Base-by-base conservation (phyloP, 116 monocot genomes). In the Posidonia oceanica region DNA sequence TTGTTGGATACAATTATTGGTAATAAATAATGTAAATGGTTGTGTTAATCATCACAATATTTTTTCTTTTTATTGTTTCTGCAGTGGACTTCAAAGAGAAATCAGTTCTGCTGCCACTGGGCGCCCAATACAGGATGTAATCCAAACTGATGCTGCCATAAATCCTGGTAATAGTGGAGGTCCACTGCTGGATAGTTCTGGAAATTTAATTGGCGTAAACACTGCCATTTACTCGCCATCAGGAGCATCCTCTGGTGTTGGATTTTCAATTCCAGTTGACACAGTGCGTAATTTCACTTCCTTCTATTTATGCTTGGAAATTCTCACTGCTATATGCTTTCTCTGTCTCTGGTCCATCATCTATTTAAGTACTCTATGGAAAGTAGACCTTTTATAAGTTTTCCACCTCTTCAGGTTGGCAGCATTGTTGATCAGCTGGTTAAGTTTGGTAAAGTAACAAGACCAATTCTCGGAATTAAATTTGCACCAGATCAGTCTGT, bases 71-170 rank as follows among this genome's bases (percentile, higher is more conserved):
- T 39, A 39, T 64, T 3, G 40, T 16, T 64, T 64, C 1, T 64
- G 64, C 64, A 97, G 97, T 92, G 97, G 97, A 21, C 63, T 97
- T 76, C 79, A 92, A 10, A 89, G 97, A 77, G 97, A 97, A 78
- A 97, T 97, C 66, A 97, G 97, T 78, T 97, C 97, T 66, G 97
- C 97, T 72, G 97, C 97, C 67, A 97, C 97, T 51, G 97, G 97
- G 21, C 79, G 97, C 37, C 97, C 97, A 72, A 97, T 97, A 75
- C 97, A 97, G 66, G 97, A 97, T 84, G 97, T 97, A 11, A 97
- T 97, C 59, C 97, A 92, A 69, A 97, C 89, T 55, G 92, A 92
- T 85, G 97, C 97, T 39, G 97, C 97, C 57, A 97, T 97, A 75
- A 97, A 97, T 58, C 97, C 97, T 51, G 97, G 97, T 41, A 97